Evolutionary conservation across 1,139 yeast species (phyloP).

Genomic region (Saccharomyces pastorianus): DNA sequence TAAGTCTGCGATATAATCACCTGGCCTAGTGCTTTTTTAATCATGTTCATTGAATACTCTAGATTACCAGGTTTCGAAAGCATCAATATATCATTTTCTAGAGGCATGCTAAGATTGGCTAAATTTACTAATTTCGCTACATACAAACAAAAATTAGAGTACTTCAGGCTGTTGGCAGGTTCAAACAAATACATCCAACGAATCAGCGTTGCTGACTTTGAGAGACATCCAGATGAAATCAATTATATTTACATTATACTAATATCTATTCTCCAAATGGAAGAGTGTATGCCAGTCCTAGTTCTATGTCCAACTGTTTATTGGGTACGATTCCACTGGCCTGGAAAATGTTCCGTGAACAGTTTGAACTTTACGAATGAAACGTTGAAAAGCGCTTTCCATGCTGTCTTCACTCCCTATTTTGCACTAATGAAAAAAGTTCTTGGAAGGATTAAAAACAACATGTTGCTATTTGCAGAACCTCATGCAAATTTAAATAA

Average conservation of each 20-base stretch:
- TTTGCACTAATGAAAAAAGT: background rate
- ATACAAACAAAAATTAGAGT: background rate
- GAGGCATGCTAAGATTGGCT: background rate
- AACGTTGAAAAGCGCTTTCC: background rate
- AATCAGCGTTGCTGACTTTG: background rate
- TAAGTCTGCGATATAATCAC: background rate
- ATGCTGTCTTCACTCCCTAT: background rate
- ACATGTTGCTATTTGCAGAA: background rate
- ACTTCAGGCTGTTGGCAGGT: background rate
- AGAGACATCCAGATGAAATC: background rate
- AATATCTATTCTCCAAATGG: background rate
- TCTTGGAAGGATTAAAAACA: background rate
- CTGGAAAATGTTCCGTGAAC: background rate
- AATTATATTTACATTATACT: background rate
- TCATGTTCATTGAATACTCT: background rate
- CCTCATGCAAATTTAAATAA: background rate
- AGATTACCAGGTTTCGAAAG: background rate
- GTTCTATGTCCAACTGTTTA: background rate
- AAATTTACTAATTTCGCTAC: background rate
- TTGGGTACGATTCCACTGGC: background rate
- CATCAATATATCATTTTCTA: background rate
- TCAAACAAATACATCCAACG: background rate
- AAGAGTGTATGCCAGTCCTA: background rate
- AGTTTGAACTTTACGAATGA: background rate
- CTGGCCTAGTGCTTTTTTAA: background rate